Conservation (phyloP, 2,329 filamentous ascomycete genomes). For the Orbilia ellipsospora region DNA sequence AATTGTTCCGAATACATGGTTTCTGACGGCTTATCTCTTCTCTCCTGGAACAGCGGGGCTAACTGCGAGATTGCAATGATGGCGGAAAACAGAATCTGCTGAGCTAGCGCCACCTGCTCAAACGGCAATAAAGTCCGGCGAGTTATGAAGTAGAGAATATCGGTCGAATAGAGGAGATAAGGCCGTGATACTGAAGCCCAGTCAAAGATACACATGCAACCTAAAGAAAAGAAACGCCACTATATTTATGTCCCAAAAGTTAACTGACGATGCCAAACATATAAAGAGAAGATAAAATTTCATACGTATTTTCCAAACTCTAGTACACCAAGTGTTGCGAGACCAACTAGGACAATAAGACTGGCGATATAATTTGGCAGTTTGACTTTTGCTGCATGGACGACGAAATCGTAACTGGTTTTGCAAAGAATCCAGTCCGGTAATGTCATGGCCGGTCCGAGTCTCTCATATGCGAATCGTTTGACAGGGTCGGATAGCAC, state of each 20-base stretch:
- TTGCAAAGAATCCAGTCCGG: slow-evolving; percentile 72
- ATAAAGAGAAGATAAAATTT: neutral
- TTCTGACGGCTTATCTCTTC: slow-evolving; percentile 61
- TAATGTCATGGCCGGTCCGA: slow-evolving; percentile 76
- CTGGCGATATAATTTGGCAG: slow-evolving; percentile 72
- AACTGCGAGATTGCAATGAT: slow-evolving; percentile 87
- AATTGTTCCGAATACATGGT: slow-evolving; percentile 66
- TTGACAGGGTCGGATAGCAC: slow-evolving; percentile 79
- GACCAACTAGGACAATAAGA: slow-evolving; percentile 70
- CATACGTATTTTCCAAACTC: slow-evolving; percentile 71
- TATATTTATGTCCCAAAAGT: slow-evolving; percentile 2
- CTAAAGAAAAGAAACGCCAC: slow-evolving; percentile 68
- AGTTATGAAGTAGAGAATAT: slow-evolving; percentile 64
- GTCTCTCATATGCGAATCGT: slow-evolving; percentile 89
- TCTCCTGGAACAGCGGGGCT: slow-evolving; percentile 72
- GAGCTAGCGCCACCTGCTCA: slow-evolving; percentile 79
- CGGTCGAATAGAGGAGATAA: slow-evolving; percentile 65
- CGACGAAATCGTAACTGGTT: slow-evolving; percentile 78
- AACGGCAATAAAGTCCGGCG: slow-evolving; percentile 78
- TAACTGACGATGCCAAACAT: neutral
- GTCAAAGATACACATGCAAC: slow-evolving; percentile 69
- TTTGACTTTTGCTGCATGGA: slow-evolving; percentile 72
- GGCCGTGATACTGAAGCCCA: slow-evolving; percentile 61
- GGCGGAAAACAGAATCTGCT: slow-evolving; percentile 79
- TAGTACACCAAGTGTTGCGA: slow-evolving; percentile 75